Base-by-base conservation (phyloP, 2,329 filamentous ascomycete genomes). In the Onygena corvina region DNA sequence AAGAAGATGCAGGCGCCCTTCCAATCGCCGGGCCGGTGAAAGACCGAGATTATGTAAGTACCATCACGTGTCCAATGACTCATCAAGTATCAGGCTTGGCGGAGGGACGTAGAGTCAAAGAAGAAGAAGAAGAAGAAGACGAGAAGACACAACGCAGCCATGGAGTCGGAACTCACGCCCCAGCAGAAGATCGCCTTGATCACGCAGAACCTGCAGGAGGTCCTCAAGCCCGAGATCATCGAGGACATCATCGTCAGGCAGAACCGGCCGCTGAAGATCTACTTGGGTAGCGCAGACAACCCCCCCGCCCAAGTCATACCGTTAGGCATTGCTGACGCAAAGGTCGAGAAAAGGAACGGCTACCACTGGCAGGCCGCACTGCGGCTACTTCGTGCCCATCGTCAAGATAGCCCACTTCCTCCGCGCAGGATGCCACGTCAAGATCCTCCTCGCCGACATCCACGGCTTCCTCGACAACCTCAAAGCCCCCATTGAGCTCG, bases 391-490 rank as follows among this genome's bases (percentile, higher is more conserved):
- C 54, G 84, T 89, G 7, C 82, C 86, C 7, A 81, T 83, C 60
- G 77, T 92, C 62, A 93, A 93, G 69, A 80, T 93, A 53, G 87
- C 85, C 44, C 81, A 93, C 63, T 81, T 90, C 64, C 78, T 94
- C 31, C 76, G 79, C 38, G 86, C 87, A 33, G 87, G 83, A 33
- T 93, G 86, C 70, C 77, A 86, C 53, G 78, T 90, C 56, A 85
- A 79, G 53, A 76, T 89, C 52, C 78, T 89, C 38, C 78, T 87
- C 23, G 62, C 80, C 65, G 80, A 83, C 53, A 77, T 83, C 50
- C 79, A 81, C 49, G 61, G 54, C 51, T 57, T 70, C 34, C 60
- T 71, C 33, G 70, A 71, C 51, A 73, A 77, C 49, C 76, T 80
- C 66, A 89, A 89, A 65, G 84, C 86, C 0, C 85, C 86, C 2